Conservation (phyloP, 495 filamentous ascomycete species). For the Parathielavia appendiculata region DNA sequence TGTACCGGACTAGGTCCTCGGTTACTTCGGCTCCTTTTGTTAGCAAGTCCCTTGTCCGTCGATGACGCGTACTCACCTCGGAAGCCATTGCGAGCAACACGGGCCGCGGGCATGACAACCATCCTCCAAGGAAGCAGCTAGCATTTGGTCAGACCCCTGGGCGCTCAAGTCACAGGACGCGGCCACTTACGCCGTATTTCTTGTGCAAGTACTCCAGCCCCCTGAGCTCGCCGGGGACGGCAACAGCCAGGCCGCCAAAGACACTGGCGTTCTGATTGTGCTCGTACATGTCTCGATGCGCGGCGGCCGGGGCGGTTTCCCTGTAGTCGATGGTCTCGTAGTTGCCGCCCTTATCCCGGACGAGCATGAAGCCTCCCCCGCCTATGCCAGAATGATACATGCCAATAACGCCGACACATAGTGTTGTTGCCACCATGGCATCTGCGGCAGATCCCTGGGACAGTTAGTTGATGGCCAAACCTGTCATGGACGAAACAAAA, state of each 20-base stretch:
- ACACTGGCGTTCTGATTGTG: slow-evolving; percentile 36
- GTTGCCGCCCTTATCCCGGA: slow-evolving; percentile 55
- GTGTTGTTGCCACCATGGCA: slow-evolving; percentile 64
- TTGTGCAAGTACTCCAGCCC: slow-evolving; percentile 72
- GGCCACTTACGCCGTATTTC: slow-evolving; percentile 47
- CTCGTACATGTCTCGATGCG: slow-evolving; percentile 74
- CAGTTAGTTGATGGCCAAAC: neutral
- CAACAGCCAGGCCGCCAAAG: slow-evolving; percentile 45
- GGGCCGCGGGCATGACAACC: slow-evolving; percentile 65
- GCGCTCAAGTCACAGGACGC: neutral
- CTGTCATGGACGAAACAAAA: neutral
- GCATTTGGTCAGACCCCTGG: neutral
- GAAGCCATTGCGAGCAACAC: slow-evolving; percentile 73
- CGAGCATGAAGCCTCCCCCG: slow-evolving; percentile 83
- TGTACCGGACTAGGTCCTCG: slow-evolving; percentile 65
- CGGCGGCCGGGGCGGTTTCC: slow-evolving; percentile 75
- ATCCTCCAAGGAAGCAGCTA: slow-evolving; percentile 33
- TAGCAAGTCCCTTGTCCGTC: neutral
- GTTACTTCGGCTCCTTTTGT: slow-evolving; percentile 35
- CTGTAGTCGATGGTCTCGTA: slow-evolving; percentile 82
- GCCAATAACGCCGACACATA: slow-evolving; percentile 73
- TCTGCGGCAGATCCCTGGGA: slow-evolving; percentile 65
- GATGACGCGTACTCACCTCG: slow-evolving; percentile 20
- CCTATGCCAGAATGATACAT: slow-evolving; percentile 89
- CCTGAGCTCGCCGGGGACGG: slow-evolving; percentile 75